Evolutionary conservation across 2,329 filamentous ascomycete species (phyloP).

Genomic region (Alternaria postmessia): DNA sequence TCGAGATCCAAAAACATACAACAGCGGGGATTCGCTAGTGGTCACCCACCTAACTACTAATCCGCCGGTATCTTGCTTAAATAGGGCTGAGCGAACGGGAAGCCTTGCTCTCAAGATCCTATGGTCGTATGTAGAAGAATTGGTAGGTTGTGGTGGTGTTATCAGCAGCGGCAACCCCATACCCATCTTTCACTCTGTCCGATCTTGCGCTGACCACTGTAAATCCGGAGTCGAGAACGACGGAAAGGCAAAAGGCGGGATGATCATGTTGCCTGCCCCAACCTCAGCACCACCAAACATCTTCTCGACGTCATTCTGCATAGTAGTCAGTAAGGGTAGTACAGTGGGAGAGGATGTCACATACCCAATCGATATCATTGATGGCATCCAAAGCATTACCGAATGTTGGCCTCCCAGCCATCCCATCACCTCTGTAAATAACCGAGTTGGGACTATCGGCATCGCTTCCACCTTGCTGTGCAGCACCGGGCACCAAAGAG

Average conservation of each 20-base stretch:
- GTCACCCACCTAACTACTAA: not conserved
- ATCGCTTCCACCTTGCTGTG: conserved; percentile 6
- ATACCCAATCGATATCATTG: conserved; percentile 72
- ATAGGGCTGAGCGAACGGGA: not conserved
- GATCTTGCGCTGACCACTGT: conserved; percentile 24
- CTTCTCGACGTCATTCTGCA: conserved; percentile 57
- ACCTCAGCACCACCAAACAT: conserved; percentile 52
- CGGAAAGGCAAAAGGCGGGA: conserved; percentile 49
- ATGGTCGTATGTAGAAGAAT: not conserved
- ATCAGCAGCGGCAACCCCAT: not conserved
- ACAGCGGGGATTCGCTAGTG: not conserved
- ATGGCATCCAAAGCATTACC: conserved; percentile 36
- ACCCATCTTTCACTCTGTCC: not conserved
- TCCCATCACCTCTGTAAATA: conserved; percentile 2
- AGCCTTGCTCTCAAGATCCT: not conserved
- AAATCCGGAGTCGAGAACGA: conserved; percentile 37
- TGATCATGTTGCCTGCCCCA: conserved; percentile 38
- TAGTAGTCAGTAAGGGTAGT: conserved; percentile 5
- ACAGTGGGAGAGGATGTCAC: conserved; percentile 36
- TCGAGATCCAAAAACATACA: not conserved
- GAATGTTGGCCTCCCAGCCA: conserved; percentile 6
- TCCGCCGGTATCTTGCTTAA: not conserved
- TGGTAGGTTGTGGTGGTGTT: not conserved
- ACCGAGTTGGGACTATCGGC: conserved; percentile 6
- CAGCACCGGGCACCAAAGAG: not conserved